Percentiles rank a stretch among this genome's conserved stretches.
These are phyloP conservation scores for Annulohypoxylon stygium DNA, from an alignment of 495 filamentous ascomycete genomes.

Conservation along the genomic window DNA sequence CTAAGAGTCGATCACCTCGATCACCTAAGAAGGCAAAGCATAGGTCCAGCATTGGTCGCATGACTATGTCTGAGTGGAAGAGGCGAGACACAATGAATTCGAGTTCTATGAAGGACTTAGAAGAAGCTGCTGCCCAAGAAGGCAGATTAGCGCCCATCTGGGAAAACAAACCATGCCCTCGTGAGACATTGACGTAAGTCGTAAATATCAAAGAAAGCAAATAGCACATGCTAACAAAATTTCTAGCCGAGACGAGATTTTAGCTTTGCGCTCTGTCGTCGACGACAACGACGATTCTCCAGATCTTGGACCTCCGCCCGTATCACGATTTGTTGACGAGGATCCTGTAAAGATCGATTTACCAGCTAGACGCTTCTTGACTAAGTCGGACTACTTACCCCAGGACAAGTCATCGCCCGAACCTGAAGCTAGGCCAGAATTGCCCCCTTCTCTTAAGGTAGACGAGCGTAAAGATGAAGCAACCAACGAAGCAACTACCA, in stretches of 20 bases:
- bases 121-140: slow-evolving; percentile 68
- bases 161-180: slow-evolving; percentile 83
- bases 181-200: slow-evolving; percentile 79
- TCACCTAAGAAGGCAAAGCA: slow-evolving; percentile 49
- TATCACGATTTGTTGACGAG: slow-evolving; percentile 74
- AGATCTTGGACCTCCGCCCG: slow-evolving; percentile 73
- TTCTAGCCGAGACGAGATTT: slow-evolving; percentile 59
- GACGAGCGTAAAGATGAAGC: slow-evolving; percentile 35
- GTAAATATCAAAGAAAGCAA: background rate
- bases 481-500: slow-evolving; percentile 10
- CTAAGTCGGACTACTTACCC: slow-evolving; percentile 37
- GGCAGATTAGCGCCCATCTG: slow-evolving; percentile 83
- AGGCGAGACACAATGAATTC: slow-evolving; percentile 60
- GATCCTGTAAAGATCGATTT: slow-evolving; percentile 70
- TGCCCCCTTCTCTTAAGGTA: slow-evolving; percentile 27
- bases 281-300: slow-evolving; percentile 69
- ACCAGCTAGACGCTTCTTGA: slow-evolving; percentile 37
- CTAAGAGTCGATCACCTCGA: slow-evolving; percentile 56
- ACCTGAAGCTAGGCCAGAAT: slow-evolving; percentile 35
- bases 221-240: slow-evolving; percentile 42
- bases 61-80: slow-evolving; percentile 59
- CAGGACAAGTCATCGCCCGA: slow-evolving; percentile 37
- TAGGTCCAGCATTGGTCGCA: slow-evolving; percentile 49
- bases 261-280: slow-evolving; percentile 64
- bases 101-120: slow-evolving; percentile 61